Evolutionary conservation across 495 filamentous ascomycete genomes (phyloP).

Genomic region (Cercophora scortea): DNA sequence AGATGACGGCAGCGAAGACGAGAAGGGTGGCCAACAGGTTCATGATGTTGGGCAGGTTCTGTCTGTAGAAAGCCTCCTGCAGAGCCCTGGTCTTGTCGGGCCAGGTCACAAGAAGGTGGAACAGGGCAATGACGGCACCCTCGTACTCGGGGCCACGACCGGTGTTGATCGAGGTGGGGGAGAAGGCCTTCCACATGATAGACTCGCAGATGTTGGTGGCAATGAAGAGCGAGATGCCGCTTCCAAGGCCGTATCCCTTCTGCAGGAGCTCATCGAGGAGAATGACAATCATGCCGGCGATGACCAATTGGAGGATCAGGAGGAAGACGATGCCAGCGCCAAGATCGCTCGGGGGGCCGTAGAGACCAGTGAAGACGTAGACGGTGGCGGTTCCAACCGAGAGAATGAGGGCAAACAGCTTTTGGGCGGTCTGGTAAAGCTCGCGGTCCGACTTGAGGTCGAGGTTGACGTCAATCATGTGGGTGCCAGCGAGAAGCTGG

Average conservation of each 20-base stretch:
- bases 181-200: conserved; percentile 99
- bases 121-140: conserved; percentile 95
- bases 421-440: conserved; percentile 98
- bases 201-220: conserved; percentile 99
- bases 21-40: conserved; percentile 88
- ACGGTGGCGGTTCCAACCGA: conserved; percentile 96
- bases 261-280: conserved; percentile 98
- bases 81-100: conserved; percentile 96
- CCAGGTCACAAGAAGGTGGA: conserved; percentile 98
- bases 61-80: conserved; percentile 96
- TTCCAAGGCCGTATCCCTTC: conserved; percentile 98
- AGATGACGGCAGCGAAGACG: conserved; percentile 97
- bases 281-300: conserved; percentile 97
- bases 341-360: conserved; percentile 90
- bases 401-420: conserved; percentile 96
- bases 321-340: conserved; percentile 97
- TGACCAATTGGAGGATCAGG: conserved; percentile 90
- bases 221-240: conserved; percentile 98
- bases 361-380: conserved; percentile 95
- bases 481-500: conserved; percentile 98
- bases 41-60: conserved; percentile 99
- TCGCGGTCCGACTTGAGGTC: conserved; percentile 99
- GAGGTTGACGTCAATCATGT: conserved; percentile 99
- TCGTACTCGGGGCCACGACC: conserved; percentile 99
- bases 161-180: conserved; percentile 98